Conservation (phyloP, 371 early-diverging fungal species). For the Capillidium heterosporum region DNA sequence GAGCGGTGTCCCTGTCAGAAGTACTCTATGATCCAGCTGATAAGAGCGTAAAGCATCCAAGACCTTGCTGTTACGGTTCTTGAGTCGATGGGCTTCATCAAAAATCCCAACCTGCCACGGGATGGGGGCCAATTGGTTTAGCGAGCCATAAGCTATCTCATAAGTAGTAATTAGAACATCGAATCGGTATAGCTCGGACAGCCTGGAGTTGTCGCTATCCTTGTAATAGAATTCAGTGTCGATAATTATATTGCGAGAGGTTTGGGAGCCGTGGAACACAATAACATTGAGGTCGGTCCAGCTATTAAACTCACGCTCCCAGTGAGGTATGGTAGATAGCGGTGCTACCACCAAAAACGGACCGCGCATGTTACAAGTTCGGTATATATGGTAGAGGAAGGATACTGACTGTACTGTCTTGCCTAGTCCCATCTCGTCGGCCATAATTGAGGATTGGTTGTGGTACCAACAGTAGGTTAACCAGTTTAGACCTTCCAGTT, state of each 20-base stretch:
- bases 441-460: slow-evolving; percentile 50
- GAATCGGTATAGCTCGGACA: slow-evolving; percentile 31
- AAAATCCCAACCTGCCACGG: slow-evolving; percentile 82
- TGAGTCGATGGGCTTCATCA: slow-evolving; percentile 94
- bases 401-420: slow-evolving; percentile 74
- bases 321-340: slow-evolving; percentile 87
- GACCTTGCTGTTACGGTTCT: slow-evolving; percentile 39
- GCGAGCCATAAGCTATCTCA: slow-evolving; percentile 53
- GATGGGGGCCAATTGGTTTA: slow-evolving; percentile 36
- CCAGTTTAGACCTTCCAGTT: slow-evolving; percentile 58
- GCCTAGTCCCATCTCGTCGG: slow-evolving; percentile 76
- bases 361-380: slow-evolving; percentile 26
- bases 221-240: slow-evolving; percentile 2
- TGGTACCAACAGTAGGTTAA: slow-evolving; percentile 47
- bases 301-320: slow-evolving; percentile 87
- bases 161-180: slow-evolving; percentile 83
- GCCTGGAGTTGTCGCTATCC: slow-evolving; percentile 15
- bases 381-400: slow-evolving; percentile 51
- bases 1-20: slow-evolving; percentile 79
- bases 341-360: slow-evolving; percentile 82
- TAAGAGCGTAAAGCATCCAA: slow-evolving; percentile 42
- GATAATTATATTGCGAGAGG: slow-evolving; percentile 54
- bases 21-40: slow-evolving; percentile 48
- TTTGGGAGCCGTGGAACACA: slow-evolving; percentile 76
- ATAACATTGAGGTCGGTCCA: slow-evolving; percentile 26